Evolutionary conservation across 2,329 filamentous ascomycete species (phyloP), one percentile per base, ranked within the genome.

Genomic region (Hymenoscyphus fraxineus): DNA sequence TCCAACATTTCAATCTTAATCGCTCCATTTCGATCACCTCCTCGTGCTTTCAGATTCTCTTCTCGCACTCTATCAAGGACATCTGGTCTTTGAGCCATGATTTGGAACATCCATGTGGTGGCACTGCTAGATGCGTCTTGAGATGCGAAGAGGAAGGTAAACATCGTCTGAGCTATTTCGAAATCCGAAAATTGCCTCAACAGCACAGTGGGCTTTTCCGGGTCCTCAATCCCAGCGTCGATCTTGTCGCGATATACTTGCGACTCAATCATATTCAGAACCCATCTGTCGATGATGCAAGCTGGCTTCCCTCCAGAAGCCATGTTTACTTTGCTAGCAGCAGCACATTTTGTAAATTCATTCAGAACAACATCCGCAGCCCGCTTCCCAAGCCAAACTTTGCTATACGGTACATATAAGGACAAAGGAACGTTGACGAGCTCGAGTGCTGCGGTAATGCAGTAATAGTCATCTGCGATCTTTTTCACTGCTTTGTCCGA

Each of bases 41-140:
- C 75, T 0, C 82, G 73, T 0, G 75, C 80, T 0, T 73, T 73
- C 0, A 83, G 73, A 56, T 84, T 83, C 67, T 84, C 82, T 39
- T 78, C 73, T 2, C 81, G 78, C 62, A 99, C 86, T 72, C 92
- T 92, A 74, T 94, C 91, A 61, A 98, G 84, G 62, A 96, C 83
- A 65, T 98, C 94, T 16, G 94, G 94, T 69, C 93, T 89, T 80
- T 98, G 92, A 58, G 95, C 93, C 81, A 92, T 88, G 73, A 92
- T 85, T 65, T 84, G 82, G 71, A 84, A 84, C 0, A 83, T 69
- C 81, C 80, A 84, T 0, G 79, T 83, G 0, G 81, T 83, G 10
- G 82, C 77, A 63, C 81, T 83, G 71, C 80, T 83, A 0, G 80
- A 82, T 0, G 82, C 82, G 67, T 84, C 82, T 64, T 84, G 82